A percentile compares a stretch with the other conserved stretches of the same genome.
These are phyloP conservation scores for Brassica hybrid DNA, from an alignment of 441 rosid species.

Conservation along the genomic window DNA sequence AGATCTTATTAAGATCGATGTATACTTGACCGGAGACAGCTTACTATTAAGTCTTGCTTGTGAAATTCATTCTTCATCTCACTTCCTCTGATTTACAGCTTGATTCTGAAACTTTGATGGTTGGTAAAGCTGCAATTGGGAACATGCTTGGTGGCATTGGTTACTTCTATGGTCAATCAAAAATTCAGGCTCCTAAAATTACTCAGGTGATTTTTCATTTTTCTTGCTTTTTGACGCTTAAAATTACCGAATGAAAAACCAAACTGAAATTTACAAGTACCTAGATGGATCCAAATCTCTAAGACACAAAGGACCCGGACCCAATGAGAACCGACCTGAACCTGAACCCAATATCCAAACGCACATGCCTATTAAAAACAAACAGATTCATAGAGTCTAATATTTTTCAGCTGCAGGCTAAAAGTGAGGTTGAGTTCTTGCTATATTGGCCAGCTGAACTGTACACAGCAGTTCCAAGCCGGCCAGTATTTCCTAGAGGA, in stretches of 20 bases:
- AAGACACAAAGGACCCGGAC: too few species aligned
- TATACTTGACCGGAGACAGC: neutral
- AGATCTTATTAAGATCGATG: neutral
- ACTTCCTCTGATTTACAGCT: slow-evolving; percentile 54
- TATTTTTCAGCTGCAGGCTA: slow-evolving; percentile 57
- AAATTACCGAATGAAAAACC: neutral
- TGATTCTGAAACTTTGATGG: slow-evolving; percentile 59
- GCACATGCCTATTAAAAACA: too few species aligned
- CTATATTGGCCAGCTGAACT: slow-evolving; percentile 98
- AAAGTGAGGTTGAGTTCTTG: slow-evolving; percentile 56
- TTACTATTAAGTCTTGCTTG: neutral
- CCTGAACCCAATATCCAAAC: too few species aligned
- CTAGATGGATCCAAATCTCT: neutral
- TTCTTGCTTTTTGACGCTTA: neutral
- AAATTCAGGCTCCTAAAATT: slow-evolving; percentile 58
- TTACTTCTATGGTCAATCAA: slow-evolving; percentile 94
- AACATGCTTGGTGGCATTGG: slow-evolving; percentile 98
- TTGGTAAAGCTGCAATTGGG: slow-evolving; percentile 85
- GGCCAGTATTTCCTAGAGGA: slow-evolving; percentile 94
- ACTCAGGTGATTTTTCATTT: slow-evolving; percentile 54
- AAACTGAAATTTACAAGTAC: neutral
- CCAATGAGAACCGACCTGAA: too few species aligned
- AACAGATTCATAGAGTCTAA: slow-evolving; percentile 45
- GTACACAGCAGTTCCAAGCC: slow-evolving; percentile 96
- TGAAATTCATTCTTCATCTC: neutral